Evolutionary conservation across 176 grass and related monocot genomes (phyloP), one percentile per base, ranked within the genome.

Genomic region (Sorghum bicolor): DNA sequence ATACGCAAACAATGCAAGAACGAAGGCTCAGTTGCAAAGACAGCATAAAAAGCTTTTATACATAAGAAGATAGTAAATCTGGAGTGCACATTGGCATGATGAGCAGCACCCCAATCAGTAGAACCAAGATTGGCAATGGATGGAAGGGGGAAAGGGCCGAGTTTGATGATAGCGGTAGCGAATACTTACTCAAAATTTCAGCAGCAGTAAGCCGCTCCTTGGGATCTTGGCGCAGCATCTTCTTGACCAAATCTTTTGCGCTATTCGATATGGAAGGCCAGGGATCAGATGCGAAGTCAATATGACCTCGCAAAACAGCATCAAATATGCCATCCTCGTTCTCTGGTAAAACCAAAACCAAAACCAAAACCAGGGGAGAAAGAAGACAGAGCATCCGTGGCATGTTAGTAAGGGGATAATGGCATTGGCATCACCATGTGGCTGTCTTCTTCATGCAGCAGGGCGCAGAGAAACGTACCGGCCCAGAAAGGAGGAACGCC

Each of bases 401-500:
- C 20, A 4, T 26, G 57, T 61, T 61, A 61, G 57, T 26, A 61
- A 26, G 57, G 75, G 61, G 8, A 55, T 6, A 30, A 31, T 29
- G 71, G 9, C 36, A 32, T 75, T 34, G 43, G 32, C 5, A 67
- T 89, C 55, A 69, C 20, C 38, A 75, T 47, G 4, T n/a, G 13
- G 13, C 4, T 12, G 13, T 9, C 9, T 11, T 9, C 19, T 32
- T 74, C 15, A 30, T 14, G 31, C 20, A 41, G 10, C 50, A 25
- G 37, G 3, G 9, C 22, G 3, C 52, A 64, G 60, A 10, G 36
- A 30, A 17, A 47, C 28, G 8, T 83, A 94, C 95, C 95, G 28
- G 89, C 95, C 92, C 95, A 95, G 80, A 95, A 98, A n/a, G 95
- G 95, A 55, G 95, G 95, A 31, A 98, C 95, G 13, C 95, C 95